Evolutionary conservation across 2,329 filamentous ascomycete species (phyloP).

Genomic region (Epichloe brachyelytri): DNA sequence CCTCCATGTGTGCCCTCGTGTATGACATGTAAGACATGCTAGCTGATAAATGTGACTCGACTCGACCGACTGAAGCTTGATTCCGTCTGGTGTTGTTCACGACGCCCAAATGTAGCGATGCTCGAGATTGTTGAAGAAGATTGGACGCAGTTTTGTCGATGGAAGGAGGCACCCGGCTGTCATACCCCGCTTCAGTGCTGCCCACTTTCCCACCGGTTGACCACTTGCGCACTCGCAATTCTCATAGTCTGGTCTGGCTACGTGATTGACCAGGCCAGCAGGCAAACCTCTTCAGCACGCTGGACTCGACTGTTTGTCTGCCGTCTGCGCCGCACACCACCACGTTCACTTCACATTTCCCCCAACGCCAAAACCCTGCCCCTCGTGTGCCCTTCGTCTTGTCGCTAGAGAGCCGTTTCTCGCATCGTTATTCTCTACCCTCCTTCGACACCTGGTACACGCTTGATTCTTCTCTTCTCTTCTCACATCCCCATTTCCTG

Average conservation of each 20-base stretch:
- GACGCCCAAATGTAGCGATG: no score
- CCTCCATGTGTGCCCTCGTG: neutral
- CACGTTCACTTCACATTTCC: slow-evolving; percentile 1
- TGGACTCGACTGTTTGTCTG: neutral
- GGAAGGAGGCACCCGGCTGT: neutral
- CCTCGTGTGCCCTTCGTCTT: slow-evolving; percentile 4
- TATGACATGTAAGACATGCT: neutral
- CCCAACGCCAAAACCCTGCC: slow-evolving; percentile 1
- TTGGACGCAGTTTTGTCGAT: neutral
- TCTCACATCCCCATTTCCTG: slow-evolving; percentile 6
- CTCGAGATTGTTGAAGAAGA: no score
- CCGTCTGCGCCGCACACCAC: neutral
- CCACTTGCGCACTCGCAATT: neutral
- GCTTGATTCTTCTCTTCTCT: slow-evolving; percentile 2
- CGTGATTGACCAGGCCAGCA: neutral
- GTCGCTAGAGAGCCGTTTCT: slow-evolving; percentile 3
- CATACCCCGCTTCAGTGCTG: neutral
- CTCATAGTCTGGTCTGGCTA: neutral
- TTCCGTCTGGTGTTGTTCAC: no score
- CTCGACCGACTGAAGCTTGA: no score
- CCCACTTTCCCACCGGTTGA: neutral
- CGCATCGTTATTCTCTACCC: slow-evolving; percentile 1
- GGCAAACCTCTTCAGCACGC: neutral
- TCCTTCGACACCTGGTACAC: slow-evolving; percentile 1
- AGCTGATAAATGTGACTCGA: no score